Percentiles rank a stretch among this genome's conserved stretches.
phyloP scores from a whole-genome alignment of 2,329 filamentous ascomycete genomes.

The Penicillium hordei region DNA sequence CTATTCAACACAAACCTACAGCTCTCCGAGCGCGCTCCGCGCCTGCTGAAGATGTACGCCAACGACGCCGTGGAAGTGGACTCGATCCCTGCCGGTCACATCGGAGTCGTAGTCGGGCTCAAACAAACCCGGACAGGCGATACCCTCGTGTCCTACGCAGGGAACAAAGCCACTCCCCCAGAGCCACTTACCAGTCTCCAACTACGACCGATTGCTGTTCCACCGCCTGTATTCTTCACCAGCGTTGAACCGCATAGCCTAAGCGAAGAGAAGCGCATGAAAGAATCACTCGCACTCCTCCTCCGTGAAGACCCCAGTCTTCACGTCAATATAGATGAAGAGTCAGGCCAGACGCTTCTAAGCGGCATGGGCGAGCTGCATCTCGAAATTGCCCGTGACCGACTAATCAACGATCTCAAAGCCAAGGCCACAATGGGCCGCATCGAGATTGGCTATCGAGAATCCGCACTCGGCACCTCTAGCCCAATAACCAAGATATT shows the following conservation, averaged over 20 bases:
- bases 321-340: slow-evolving; percentile 78
- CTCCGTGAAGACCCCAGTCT: slow-evolving; percentile 91
- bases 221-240: slow-evolving; percentile 95
- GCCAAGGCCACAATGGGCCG: slow-evolving; percentile 80
- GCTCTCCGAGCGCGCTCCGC: slow-evolving; percentile 74
- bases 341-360: slow-evolving; percentile 88
- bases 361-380: slow-evolving; percentile 97
- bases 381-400: slow-evolving; percentile 86
- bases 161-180: slow-evolving; percentile 63
- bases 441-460: slow-evolving; percentile 94
- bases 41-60: slow-evolving; percentile 85
- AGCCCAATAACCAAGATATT: slow-evolving; percentile 62
- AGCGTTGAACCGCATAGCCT: slow-evolving; percentile 80
- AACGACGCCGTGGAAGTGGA: slow-evolving; percentile 82
- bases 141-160: slow-evolving; percentile 75
- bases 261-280: slow-evolving; percentile 75
- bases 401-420: slow-evolving; percentile 85
- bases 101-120: slow-evolving; percentile 86
- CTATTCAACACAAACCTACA: slow-evolving; percentile 87
- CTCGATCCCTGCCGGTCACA: slow-evolving; percentile 79
- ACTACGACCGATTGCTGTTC: slow-evolving; percentile 82
- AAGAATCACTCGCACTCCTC: slow-evolving; percentile 72
- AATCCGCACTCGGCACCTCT: slow-evolving; percentile 66
- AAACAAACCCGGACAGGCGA: slow-evolving; percentile 93
- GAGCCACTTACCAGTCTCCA: slow-evolving; percentile 72